Evolutionary conservation across 192 early-diverging fungal species (phyloP).

Genomic region (Polychytrium aggregatum): DNA sequence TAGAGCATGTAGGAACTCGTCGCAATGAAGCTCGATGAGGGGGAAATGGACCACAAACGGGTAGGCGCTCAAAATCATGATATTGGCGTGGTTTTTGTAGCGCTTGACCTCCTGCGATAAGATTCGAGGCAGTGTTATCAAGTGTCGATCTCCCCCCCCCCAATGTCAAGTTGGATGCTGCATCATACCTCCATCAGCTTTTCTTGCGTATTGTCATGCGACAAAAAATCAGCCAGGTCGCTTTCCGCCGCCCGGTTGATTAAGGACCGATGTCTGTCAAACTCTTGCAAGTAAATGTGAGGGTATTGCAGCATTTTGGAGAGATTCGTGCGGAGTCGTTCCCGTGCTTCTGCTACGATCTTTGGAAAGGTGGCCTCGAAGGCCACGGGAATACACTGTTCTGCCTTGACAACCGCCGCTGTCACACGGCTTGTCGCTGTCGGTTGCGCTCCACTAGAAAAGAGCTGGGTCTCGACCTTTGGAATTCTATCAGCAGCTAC

Average conservation of each 20-base stretch:
- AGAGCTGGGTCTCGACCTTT: constrained; percentile 44
- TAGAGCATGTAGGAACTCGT: constrained; percentile 35
- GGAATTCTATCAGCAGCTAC: constrained; percentile 37
- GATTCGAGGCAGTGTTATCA: no score
- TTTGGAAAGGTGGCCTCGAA: constrained; percentile 43
- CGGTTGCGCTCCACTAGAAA: constrained; percentile 26
- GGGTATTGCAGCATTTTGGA: constrained; percentile 25
- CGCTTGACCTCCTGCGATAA: constrained; percentile 25
- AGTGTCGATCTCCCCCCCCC: no score
- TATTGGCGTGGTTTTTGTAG: constrained; percentile 23
- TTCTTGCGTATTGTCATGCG: constrained; percentile 27
- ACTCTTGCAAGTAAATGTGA: constrained; percentile 30
- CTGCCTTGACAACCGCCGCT: constrained; percentile 31
- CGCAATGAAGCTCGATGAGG: constrained; percentile 39
- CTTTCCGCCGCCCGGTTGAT: constrained; percentile 21
- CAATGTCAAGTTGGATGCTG: no score
- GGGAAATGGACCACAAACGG: constrained; percentile 42
- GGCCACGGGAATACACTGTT: constrained; percentile 39
- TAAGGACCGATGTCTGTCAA: constrained; percentile 36
- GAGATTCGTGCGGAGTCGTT: constrained; percentile 18
- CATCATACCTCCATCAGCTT: constrained; percentile 32
- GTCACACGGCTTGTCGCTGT: constrained; percentile 23
- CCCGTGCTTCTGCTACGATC: constrained; percentile 26
- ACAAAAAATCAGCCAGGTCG: constrained; percentile 39
- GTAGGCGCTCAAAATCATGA: constrained; percentile 35